Conservation (phyloP, 148 eudicot species). For the Rhododendron henanense region DNA sequence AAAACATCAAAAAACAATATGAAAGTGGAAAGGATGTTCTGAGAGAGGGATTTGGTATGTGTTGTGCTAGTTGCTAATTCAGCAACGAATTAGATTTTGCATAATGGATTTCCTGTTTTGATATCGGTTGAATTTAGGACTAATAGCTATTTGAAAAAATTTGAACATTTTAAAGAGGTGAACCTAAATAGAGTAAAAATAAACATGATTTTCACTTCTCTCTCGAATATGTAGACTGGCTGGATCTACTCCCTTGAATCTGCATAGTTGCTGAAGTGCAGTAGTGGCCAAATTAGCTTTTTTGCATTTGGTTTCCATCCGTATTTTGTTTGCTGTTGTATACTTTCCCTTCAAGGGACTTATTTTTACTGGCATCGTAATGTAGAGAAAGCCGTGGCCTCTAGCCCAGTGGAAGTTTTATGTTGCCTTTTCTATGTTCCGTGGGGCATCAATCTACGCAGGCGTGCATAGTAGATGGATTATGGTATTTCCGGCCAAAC, state of each 20-base stretch:
- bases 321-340: conserved; percentile 3
- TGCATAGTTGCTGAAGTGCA: not conserved
- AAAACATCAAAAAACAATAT: not conserved
- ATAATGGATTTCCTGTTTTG: not conserved
- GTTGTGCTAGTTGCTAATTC: not conserved
- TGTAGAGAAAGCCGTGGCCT: conserved; percentile 95
- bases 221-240: not conserved
- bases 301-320: not conserved
- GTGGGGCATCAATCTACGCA: conserved; percentile 86
- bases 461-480: conserved; percentile 88
- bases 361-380: conserved; percentile 13
- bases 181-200: not conserved
- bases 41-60: not conserved
- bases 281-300: not conserved
- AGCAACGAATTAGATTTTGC: not conserved
- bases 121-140: not conserved
- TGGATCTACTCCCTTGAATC: not conserved
- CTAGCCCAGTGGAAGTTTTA: conserved; percentile 90
- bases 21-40: not conserved
- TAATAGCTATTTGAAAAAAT: not conserved
- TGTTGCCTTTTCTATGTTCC: conserved; percentile 86
- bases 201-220: not conserved
- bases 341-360: not conserved
- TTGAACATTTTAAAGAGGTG: not conserved
- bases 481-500: conserved; percentile 43